Base-by-base conservation (phyloP, 1,139 yeast species). In the Barnettozyma hawaiiensis region DNA sequence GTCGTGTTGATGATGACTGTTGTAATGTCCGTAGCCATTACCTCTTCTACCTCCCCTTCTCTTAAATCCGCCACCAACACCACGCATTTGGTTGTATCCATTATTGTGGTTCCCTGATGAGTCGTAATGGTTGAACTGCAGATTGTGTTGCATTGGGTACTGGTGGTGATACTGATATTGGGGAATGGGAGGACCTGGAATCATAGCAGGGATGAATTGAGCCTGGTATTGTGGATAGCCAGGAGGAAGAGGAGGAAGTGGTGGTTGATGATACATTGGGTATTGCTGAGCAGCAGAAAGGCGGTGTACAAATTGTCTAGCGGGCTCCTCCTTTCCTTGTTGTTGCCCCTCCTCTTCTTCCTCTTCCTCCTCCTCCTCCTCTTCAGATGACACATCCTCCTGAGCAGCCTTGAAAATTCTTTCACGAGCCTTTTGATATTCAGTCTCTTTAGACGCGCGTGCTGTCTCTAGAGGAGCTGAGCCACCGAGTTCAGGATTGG, bases 341-440 rank as follows among this genome's bases (percentile, higher is more conserved):
- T n/a, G n/a, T n/a, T n/a, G n/a, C n/a, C n/a, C 35, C 1, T 32
- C 31, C 2, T 22, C 41, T 8, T 45, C 31, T 4, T 39, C 45
- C 2, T 35, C 46, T 3, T 43, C 45, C 0, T 43, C 46, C 3
- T 42, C 50, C 4, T 55, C 61, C 5, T 51, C 62, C 4, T 55
- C 60, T 2, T 58, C 65, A 3, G 57, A 61, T 3, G 61, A 62
- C 2, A 54, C 62, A 10, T 57, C 63, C 5, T 55, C 61, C 7
- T 57, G 66, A 1, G 54, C 59, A 3, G 51, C 61, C 20, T 64
- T 64, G 54, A 73, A 73, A 10, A 73, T 73, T 41, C 72, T 61
- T 24, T 71, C 74, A 37, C 78, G 58, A 10, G 72, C 67, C 50
- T 64, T 65, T 52, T 64, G 65, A 51, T 73, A 72, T 19, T 67